A percentile compares a stretch with the other conserved stretches of the same genome.
These are phyloP conservation scores for Colletotrichum theobromicola DNA, from an alignment of 2,329 filamentous ascomycete genomes.

Conservation along the genomic window DNA sequence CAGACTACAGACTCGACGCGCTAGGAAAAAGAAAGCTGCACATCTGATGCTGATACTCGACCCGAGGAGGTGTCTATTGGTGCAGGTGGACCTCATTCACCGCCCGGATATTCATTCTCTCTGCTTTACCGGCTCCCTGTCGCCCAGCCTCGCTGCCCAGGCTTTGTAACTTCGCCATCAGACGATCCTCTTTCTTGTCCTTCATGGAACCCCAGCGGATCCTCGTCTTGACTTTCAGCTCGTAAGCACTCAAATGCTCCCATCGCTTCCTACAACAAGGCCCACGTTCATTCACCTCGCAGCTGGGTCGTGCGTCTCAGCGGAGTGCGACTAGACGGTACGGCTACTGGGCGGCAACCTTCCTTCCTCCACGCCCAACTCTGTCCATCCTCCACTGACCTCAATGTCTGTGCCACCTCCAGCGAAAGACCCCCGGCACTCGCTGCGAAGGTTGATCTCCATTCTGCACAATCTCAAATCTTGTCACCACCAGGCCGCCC, in stretches of 20 bases:
- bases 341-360: neutral
- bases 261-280: neutral
- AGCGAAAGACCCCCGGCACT: neutral
- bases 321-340: neutral
- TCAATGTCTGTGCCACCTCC: neutral
- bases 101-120: neutral
- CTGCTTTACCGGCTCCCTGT: neutral
- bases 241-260: neutral
- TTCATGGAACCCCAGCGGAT: neutral
- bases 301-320: neutral
- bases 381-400: neutral
- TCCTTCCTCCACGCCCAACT: neutral
- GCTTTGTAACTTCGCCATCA: neutral
- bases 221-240: neutral
- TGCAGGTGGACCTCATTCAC: neutral
- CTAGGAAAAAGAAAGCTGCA: neutral
- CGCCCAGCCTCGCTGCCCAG: neutral
- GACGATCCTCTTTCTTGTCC: neutral
- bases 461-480: neutral
- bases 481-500: neutral
- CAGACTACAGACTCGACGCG: neutral
- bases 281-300: neutral
- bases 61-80: neutral
- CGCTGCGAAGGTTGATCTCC: neutral
- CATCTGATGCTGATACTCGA: neutral